Base-by-base conservation (phyloP, 208 protist species). In the Crithidia thermophila region DNA sequence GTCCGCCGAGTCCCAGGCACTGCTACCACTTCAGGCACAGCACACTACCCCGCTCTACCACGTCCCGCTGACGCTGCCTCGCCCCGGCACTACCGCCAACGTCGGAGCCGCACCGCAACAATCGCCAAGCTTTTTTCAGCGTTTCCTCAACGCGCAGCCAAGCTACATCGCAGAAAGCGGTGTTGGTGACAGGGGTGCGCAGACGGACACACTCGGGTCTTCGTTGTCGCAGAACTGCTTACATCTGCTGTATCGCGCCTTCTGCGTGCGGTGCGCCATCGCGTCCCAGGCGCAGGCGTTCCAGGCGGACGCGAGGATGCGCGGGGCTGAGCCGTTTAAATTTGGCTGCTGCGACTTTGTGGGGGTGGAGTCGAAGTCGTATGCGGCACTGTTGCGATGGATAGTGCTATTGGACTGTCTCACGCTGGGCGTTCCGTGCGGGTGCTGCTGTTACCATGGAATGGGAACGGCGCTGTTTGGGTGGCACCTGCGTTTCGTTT, bases 181-280 rank as follows among this genome's bases (percentile, higher is more conserved):
- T n/a, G n/a, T n/a, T n/a, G n/a, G n/a, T n/a, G n/a, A n/a, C n/a
- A n/a, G n/a, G n/a, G n/a, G n/a, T n/a, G n/a, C n/a, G n/a, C 34
- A 39, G 25, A 34, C 21, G n/a, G 21, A 20, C 6, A 9, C 16
- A 6, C 25, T 9, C 0, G 45, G 36, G 39, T 27, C 27, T 4
- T 37, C 40, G 20, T 28, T 56, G 7, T 10, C 25, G 30, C 10
- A 60, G 3, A 57, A 67, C 14, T 76, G 42, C 25, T 33, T 52
- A 3, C 75, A 86, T 50, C 64, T 86, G 25, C 51, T 83, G 16
- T 75, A 77, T 39, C 77, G 84, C 4, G 63, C 57, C 34, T 94
- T 83, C 57, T 94, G 82, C 46, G 55, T 87, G 4, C 82, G 85
- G 20, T 94, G 88, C 70, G 72, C 77, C 67, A 46, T 94, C 25